Evolutionary conservation across 176 grass and related monocot species (phyloP).

Genomic region (Avena atlantica): DNA sequence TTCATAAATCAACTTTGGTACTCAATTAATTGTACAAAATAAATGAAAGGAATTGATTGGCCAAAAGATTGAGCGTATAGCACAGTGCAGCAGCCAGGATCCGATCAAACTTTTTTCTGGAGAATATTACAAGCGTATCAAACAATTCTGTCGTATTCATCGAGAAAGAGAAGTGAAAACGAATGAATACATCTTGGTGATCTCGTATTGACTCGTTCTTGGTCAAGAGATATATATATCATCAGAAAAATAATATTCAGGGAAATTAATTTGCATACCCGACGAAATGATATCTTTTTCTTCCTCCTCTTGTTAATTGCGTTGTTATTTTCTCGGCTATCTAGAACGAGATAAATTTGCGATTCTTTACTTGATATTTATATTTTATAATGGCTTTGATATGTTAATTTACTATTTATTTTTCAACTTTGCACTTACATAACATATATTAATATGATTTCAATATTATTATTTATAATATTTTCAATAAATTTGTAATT

Average conservation of each 20-base stretch:
- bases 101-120: too few species aligned
- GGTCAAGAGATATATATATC: neutral
- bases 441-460: too few species aligned
- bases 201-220: slow-evolving; percentile 12
- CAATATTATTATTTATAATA: too few species aligned
- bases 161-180: neutral
- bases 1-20: neutral
- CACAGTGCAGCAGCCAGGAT: neutral
- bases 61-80: too few species aligned
- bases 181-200: neutral
- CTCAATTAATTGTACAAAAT: neutral
- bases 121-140: neutral
- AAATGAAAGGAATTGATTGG: too few species aligned
- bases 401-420: too few species aligned
- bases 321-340: neutral
- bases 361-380: neutral
- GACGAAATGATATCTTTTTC: neutral
- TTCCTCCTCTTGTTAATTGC: neutral
- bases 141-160: neutral
- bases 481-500: too few species aligned
- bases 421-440: too few species aligned
- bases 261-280: neutral
- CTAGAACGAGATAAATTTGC: neutral
- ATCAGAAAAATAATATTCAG: neutral
- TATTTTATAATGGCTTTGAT: neutral